Evolutionary conservation across 1,284 basidiomycete genomes (phyloP), one percentile per base, ranked within the genome.

Genomic region (Malassezia vespertilionis): DNA sequence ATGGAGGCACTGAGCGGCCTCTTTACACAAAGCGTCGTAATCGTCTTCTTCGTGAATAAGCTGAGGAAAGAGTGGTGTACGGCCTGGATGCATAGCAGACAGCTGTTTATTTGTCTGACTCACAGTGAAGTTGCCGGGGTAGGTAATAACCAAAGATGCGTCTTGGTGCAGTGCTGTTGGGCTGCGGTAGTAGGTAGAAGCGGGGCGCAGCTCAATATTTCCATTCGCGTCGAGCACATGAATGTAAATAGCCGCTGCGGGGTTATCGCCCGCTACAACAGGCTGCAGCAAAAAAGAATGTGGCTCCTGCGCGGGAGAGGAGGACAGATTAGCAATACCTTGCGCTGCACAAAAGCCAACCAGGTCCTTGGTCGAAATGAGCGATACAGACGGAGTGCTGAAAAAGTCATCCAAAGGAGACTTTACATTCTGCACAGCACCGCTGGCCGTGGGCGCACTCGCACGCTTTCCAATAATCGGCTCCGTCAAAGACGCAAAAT

Each of bases 191-290:
- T 50, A 40, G 3, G 18, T 11, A 2, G 35, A 6, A 3, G 28
- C 17, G 0, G 41, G 20, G 1, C 42, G 23, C 15, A 32, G 24
- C 18, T 5, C 35, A 5, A 50, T 17, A 6, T 28, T 10, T 2
- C 47, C 47, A 4, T 31, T 5, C 12, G 6, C 12, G 21, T 35
- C 31, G 2, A 50, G 20, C 2, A 44, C 37, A 12, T 42, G 40
- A 18, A 50, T 21, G 18, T 35, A 50, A n/a, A 26, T 20, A 12
- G 33, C 27, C 14, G 38, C 47, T 8, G 21, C 27, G 8, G 39
- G 5, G 3, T 15, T 21, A n/a, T n/a, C n/a, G n/a, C n/a, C n/a
- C n/a, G n/a, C n/a, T n/a, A n/a, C n/a, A n/a, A n/a, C n/a, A 15
- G 8, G 12, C 26, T 2, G 20, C 26, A 24, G 4, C 4, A 2